Evolutionary conservation across 495 filamentous ascomycete species (phyloP), one percentile per base, ranked within the genome.

Genomic region (Endocarpon pusillum): DNA sequence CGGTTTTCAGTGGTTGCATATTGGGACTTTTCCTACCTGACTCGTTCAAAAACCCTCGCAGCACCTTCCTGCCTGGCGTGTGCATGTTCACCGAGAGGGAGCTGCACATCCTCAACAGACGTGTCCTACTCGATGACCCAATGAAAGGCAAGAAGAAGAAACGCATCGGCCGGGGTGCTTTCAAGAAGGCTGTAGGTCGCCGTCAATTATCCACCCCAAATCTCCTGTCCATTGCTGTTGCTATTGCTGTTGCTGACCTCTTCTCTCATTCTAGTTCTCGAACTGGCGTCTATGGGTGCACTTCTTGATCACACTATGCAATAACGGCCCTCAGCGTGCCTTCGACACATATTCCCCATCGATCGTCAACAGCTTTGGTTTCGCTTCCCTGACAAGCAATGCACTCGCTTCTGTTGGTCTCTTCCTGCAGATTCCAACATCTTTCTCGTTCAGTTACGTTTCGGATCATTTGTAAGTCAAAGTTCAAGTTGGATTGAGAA

Each of bases 1-100:
- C 69, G 3, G 47, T 74, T 7, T 48, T 59, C 31, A 57, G 64
- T 10, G 68, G 57, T 3, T 41, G 65, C 18, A 23, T 67, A 8
- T 70, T 74, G 42, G 50, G 64, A 20, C 48, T 59, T 1, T 37
- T 67, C 8, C 57, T 71, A 3, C 67, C 69, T 0, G 36, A 42
- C 21, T 39, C 36, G 16, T 21, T 20, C 2, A 25, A 26, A 22
- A 9, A 20, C 8, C 12, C 33, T 22, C 17, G 17, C 29, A 6
- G 14, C 22, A 14, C 19, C 12, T 17, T 17, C 28, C 19, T 31
- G 12, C 5, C 28, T 5, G 28, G 28, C 12, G 19, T 31, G 12
- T 49, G 48, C 23, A 62, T 59, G 34, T 62, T 66, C 38, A 57
- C 42, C 30, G 51, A 54, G 19, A 47, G 55, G 6, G 59, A 66